Evolutionary conservation across 1,284 basidiomycete species (phyloP), one percentile per base, ranked within the genome.

Genomic region (Papiliotrema flavescens): DNA sequence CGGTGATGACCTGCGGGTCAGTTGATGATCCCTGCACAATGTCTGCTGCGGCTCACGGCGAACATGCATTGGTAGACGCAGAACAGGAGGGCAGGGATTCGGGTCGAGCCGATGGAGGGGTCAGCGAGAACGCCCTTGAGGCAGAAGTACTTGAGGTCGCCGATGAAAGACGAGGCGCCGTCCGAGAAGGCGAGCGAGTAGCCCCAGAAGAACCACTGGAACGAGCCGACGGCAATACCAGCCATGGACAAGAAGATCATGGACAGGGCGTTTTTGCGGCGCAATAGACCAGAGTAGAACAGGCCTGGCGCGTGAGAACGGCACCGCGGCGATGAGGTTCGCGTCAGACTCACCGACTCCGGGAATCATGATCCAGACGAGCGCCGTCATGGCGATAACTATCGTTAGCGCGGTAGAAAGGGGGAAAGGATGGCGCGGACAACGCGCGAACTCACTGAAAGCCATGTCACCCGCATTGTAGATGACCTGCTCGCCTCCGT

Each of bases 321-420:
- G 28, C 28, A 11, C 28, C 6, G 11, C 28, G 28, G 28, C 5
- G 28, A 32, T 32, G 11, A 32, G 28, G 6, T 32, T 32, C 11
- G 11, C 28, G 28, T 32, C 28, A 32, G 28, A 32, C 28, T 32
- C 28, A 32, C 28, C 77, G 59, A 91, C 83, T 56, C 90, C 90
- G 19, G 91, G 91, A 71, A 91, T 83, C 93, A 96, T 96, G 76
- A 95, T 81, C 84, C 87, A 93, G 26, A 95, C 91, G 32, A 82
- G 71, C 1, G 73, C 76, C 28, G 84, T 89, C 13, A 82, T 82
- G 4, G 83, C 76, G 56, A 89, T 77, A 50, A 84, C 68, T 67
- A 41, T 7, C 28, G 11, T 47, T 6, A 17, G 1, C 54, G 45
- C 37, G 46, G 2, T 22, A 28, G 22, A 19, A 45, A 3, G 14